Evolutionary conservation across 371 early-diverging fungal genomes (phyloP), one percentile per base, ranked within the genome.

Genomic region (Mortierella sp.): DNA sequence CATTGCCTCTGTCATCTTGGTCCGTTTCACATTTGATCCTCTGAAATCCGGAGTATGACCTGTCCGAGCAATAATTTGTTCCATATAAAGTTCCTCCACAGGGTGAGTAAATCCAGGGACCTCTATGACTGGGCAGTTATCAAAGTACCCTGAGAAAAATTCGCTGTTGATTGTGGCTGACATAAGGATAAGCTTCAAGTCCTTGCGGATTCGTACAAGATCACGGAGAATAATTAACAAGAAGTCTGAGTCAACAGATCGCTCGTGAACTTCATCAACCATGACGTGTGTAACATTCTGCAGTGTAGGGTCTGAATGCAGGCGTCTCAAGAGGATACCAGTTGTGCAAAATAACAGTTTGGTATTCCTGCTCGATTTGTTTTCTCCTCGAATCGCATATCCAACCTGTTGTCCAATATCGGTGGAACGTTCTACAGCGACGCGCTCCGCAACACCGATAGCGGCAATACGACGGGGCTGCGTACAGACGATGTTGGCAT

Each of bases 381-480:
- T 90, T 63, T 90, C 88, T 40, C 89, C 90, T 66, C 90, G 89
- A 13, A 90, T 85, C 12, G 89, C 86, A 64, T 89, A 90, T 64
- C 90, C 90, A 5, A 90, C 88, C 4, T 86, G 84, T n/a, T 83
- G 56, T 29, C 90, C 90, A 28, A 88, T 84, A 32, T 66, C 71
- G 43, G 87, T 86, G 22, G 87, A 84, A 9, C 91, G 85, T 68
- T 96, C 96, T 13, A 86, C 83, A 0, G 91, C 87, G 0, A 95
- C 95, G 66, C 96, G 92, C 61, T 89, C 75, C 5, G 97, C 96
- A n/a, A 99, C 88, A 15, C 95, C 91, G 35, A 90, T 93, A 54
- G 96, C 95, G 0, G 98, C 97, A 69, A 98, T 94, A 47, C 97
- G 88, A 19, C 98, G 88, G 5, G 98, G 98, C 76, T 98, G 98